Percentiles rank a stretch among this genome's conserved stretches.
Conservation (phyloP, 2,329 filamentous ascomycete species). For the Fusarium sacchari region DNA sequence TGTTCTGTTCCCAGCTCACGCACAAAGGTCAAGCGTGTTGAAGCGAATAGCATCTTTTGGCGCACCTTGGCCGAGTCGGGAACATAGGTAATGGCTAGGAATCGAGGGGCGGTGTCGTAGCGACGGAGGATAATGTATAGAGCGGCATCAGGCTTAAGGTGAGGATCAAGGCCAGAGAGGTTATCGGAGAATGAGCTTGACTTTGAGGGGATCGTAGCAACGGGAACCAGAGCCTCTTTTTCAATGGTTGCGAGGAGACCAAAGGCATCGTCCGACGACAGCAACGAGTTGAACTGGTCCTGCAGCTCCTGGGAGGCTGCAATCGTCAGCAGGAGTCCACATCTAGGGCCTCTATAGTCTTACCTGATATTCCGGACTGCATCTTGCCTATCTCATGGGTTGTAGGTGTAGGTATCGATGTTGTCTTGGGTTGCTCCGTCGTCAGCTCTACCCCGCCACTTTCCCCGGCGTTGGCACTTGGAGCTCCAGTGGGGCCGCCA, state of each 20-base stretch:
- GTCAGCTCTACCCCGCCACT: conserved; percentile 45
- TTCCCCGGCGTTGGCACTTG: conserved; percentile 17
- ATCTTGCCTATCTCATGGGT: conserved; percentile 54
- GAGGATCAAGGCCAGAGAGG: conserved; percentile 68
- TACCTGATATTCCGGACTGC: conserved; percentile 84
- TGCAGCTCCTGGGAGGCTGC: conserved; percentile 81
- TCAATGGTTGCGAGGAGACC: conserved; percentile 78
- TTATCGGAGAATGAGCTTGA: conserved; percentile 70
- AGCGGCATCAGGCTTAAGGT: conserved; percentile 73
- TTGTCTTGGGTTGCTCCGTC: conserved; percentile 26
- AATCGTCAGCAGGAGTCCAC: neutral
- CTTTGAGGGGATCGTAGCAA: conserved; percentile 63
- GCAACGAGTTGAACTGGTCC: conserved; percentile 75
- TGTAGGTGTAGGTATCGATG: conserved; percentile 19
- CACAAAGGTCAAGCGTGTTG: conserved; percentile 78
- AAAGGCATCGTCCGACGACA: conserved; percentile 69
- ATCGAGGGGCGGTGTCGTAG: conserved; percentile 64
- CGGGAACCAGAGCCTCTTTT: conserved; percentile 73
- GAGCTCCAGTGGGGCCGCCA: conserved; percentile 38
- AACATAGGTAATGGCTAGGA: conserved; percentile 80
- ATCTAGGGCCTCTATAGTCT: neutral
- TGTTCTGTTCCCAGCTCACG: conserved; percentile 82
- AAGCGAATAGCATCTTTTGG: conserved; percentile 88
- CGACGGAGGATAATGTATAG: conserved; percentile 81
- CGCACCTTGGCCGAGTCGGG: conserved; percentile 82